Conservation (phyloP, 768 basidiomycete genomes). For the Cystobasidium ongulense region DNA sequence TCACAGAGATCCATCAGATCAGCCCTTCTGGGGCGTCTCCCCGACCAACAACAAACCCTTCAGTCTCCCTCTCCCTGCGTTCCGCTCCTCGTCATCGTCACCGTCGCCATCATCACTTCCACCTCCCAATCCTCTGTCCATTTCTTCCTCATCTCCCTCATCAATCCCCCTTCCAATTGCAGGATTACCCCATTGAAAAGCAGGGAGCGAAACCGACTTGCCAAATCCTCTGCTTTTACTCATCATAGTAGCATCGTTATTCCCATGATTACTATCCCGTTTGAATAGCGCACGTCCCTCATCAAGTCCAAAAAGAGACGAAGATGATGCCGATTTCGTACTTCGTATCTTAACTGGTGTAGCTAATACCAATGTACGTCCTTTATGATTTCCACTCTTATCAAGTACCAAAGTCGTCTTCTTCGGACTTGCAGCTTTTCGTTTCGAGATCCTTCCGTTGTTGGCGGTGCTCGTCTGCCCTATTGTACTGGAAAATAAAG, state of each 20-base stretch:
- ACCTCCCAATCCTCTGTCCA: not conserved
- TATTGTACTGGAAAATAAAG: not conserved
- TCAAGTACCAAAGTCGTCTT: not conserved
- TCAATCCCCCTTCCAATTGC: not conserved
- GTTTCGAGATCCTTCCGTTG: not conserved
- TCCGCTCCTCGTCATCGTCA: not conserved
- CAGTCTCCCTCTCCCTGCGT: not conserved
- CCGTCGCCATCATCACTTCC: not conserved
- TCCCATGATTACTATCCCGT: too few species aligned
- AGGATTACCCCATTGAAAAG: not conserved
- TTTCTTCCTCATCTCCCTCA: not conserved
- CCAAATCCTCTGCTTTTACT: too few species aligned
- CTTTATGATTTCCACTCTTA: not conserved
- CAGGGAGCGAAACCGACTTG: not conserved
- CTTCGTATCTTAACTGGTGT: conserved; percentile 9
- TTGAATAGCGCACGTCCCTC: not conserved
- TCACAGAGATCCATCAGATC: too few species aligned
- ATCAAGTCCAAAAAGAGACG: not conserved
- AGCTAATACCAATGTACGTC: conserved; percentile 4
- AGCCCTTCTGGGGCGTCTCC: not conserved
- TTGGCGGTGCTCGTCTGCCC: too few species aligned
- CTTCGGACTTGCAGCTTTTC: conserved; percentile 22
- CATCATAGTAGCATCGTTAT: too few species aligned
- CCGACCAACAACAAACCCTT: not conserved
- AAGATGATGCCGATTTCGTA: not conserved